Percentiles rank a stretch among this genome's conserved stretches.
Conservation (phyloP, 108 stramenopile species). For the Phaeodactylum tricornutum region DNA sequence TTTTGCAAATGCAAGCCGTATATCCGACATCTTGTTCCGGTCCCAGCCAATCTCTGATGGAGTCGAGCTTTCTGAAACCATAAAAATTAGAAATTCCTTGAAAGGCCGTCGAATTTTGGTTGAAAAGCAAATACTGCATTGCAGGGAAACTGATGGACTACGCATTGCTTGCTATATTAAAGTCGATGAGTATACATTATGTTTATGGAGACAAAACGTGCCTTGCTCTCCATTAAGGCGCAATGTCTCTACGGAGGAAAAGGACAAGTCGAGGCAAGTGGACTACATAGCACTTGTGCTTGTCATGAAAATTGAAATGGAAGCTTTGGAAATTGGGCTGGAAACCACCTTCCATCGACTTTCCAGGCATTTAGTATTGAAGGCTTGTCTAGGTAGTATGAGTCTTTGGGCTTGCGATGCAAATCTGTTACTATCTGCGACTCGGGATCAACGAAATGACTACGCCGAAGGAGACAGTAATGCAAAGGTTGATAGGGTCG, state of each 20-base stretch:
- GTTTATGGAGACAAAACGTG: constrained; percentile 33
- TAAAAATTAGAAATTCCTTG: no score
- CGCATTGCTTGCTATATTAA: constrained; percentile 18
- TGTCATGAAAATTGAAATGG: constrained; percentile 8
- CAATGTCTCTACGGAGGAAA: constrained; percentile 1
- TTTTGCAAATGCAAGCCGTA: constrained; percentile 4
- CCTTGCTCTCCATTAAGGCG: constrained; percentile 8
- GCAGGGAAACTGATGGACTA: constrained; percentile 25
- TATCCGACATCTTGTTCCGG: no score
- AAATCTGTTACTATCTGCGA: no score
- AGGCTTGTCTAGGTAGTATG: constrained; percentile 7
- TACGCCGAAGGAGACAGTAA: no score
- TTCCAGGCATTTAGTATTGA: constrained; percentile 20
- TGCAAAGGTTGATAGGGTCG: no score
- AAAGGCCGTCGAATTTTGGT: constrained; percentile 19
- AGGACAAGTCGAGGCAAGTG: neutral
- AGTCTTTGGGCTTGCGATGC: constrained; percentile 7
- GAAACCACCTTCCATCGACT: constrained; percentile 18
- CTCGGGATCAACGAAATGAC: no score
- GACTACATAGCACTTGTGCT: constrained; percentile 11
- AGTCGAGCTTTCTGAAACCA: no score
- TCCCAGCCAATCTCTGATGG: no score
- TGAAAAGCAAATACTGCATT: constrained; percentile 13
- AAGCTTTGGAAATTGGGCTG: constrained; percentile 24
- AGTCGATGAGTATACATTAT: constrained; percentile 6